Conservation (phyloP, 2,329 filamentous ascomycete species). For the Hymenoscyphus albidus region DNA sequence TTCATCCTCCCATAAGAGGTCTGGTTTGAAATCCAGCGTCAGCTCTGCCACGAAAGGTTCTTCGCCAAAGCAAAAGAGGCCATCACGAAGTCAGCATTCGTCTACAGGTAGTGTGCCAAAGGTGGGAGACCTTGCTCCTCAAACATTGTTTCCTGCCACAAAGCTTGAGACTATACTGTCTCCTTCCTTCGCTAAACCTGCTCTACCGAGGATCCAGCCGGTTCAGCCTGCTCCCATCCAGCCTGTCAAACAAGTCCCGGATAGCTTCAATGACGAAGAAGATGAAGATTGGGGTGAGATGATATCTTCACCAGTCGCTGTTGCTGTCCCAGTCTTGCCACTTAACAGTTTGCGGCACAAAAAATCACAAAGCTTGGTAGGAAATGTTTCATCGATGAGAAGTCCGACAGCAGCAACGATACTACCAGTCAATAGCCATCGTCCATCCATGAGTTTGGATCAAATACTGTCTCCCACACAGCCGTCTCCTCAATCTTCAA, state of each 20-base stretch:
- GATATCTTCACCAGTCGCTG: conserved; percentile 34
- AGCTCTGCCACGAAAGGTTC: not conserved
- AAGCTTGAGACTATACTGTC: conserved; percentile 8
- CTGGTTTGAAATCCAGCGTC: conserved; percentile 5
- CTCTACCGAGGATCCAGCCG: not conserved
- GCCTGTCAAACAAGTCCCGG: conserved; percentile 12
- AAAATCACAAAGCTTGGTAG: conserved; percentile 24
- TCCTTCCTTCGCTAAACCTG: not conserved
- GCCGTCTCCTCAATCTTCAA: not conserved
- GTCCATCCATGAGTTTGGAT: conserved; percentile 12
- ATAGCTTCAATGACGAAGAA: conserved; percentile 18
- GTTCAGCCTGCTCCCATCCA: not conserved
- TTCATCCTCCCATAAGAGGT: not conserved
- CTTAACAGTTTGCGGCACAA: conserved; percentile 19
- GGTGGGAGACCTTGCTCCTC: not conserved
- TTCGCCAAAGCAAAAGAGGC: conserved; percentile 2
- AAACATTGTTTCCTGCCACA: not conserved
- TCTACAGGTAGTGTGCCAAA: not conserved
- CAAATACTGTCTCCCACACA: conserved; percentile 12
- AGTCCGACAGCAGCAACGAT: not conserved
- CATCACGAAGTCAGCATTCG: conserved; percentile 5
- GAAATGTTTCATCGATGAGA: not conserved
- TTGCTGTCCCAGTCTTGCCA: conserved; percentile 16
- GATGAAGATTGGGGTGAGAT: conserved; percentile 40
- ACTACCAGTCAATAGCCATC: conserved; percentile 9